phyloP scores from a whole-genome alignment of 164 flowering plant species.

The Berberis vulgaris region DNA sequence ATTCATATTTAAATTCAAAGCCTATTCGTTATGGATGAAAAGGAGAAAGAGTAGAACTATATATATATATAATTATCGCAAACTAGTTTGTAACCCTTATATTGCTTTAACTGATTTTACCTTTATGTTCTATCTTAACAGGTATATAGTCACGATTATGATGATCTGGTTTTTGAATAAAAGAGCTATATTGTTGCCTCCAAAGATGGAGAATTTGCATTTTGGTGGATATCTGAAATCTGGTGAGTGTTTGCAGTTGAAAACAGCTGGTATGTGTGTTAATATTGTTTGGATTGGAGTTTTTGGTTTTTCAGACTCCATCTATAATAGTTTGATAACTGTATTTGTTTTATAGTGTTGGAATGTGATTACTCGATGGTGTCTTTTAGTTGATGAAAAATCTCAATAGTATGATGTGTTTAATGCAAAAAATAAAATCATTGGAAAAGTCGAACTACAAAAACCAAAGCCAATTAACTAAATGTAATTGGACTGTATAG shows the following conservation, averaged over 20 bases:
- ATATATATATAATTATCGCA: neutral
- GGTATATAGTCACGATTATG: constrained; percentile 57
- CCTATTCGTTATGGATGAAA: no score
- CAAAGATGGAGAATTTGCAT: constrained; percentile 61
- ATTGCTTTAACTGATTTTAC: neutral
- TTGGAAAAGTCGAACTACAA: no score
- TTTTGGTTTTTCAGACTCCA: neutral
- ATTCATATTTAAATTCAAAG: no score
- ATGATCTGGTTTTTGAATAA: constrained; percentile 74
- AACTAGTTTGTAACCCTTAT: neutral
- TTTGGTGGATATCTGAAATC: constrained; percentile 81
- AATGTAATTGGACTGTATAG: no score
- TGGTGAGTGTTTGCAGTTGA: constrained; percentile 37
- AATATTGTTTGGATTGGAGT: neutral
- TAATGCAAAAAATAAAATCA: no score
- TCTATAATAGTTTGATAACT: no score
- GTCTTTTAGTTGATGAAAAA: no score
- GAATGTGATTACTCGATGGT: no score
- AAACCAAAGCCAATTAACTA: no score
- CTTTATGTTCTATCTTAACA: constrained; percentile 19
- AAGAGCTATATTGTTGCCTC: constrained; percentile 65
- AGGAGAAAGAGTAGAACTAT: no score
- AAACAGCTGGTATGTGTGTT: neutral
- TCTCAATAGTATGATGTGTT: no score
- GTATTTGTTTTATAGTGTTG: no score